These are phyloP conservation scores for Cryptococcus hybrid DNA, from an alignment of 1,284 basidiomycete genomes.

Conservation along the genomic window DNA sequence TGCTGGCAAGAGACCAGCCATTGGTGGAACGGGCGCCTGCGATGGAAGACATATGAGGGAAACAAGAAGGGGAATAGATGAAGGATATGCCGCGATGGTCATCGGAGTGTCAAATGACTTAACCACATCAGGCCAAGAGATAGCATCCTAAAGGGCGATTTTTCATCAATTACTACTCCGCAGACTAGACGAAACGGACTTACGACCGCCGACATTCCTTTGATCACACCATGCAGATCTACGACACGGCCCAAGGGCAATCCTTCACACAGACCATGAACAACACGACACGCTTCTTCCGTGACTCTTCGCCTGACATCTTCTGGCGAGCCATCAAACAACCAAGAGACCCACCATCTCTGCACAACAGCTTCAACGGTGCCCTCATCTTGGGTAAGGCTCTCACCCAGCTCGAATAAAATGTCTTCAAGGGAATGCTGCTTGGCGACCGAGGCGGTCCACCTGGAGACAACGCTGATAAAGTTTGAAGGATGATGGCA, in stretches of 20 bases:
- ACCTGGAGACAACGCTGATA: constrained; percentile 44
- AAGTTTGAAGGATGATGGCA: constrained; percentile 45
- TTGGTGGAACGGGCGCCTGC: constrained; percentile 47
- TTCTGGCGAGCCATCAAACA: constrained; percentile 24
- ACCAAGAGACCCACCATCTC: constrained; percentile 47
- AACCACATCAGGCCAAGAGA: constrained; percentile 72
- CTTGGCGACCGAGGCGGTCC: constrained; percentile 38
- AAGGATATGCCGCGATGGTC: constrained; percentile 41
- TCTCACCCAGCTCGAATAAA: constrained; percentile 50
- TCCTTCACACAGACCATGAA: constrained; percentile 44
- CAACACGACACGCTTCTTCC: constrained; percentile 37
- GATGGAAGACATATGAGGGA: constrained; percentile 50
- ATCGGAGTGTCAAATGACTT: constrained; percentile 44
- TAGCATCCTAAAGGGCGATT: constrained; percentile 52
- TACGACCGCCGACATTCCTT: constrained; percentile 74
- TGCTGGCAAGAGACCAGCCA: constrained; percentile 48
- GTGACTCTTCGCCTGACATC: constrained; percentile 28
- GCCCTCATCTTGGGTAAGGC: constrained; percentile 46
- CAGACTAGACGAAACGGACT: constrained; percentile 37
- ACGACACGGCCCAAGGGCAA: constrained; percentile 46
- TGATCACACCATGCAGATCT: constrained; percentile 46
- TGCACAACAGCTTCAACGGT: constrained; percentile 45
- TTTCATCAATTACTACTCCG: constrained; percentile 2
- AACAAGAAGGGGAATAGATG: constrained; percentile 45
- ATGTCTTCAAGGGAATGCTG: constrained; percentile 47